A percentile compares a stretch with the other conserved stretches of the same genome.
phyloP scores from a whole-genome alignment of 2,329 filamentous ascomycete species.

The Gnomoniopsis smithogilvyi region DNA sequence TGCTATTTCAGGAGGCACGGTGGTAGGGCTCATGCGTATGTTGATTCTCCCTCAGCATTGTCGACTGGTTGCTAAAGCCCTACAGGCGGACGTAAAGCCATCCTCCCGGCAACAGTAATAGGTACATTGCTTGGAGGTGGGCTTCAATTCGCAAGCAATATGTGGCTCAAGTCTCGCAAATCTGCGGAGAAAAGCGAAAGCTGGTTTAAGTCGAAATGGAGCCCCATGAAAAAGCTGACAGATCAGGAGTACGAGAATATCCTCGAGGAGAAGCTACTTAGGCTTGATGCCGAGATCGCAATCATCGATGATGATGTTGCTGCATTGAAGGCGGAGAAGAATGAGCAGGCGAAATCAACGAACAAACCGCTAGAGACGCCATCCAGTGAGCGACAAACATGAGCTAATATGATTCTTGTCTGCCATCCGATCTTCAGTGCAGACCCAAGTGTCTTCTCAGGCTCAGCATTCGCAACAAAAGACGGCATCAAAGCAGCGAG shows the following conservation, averaged over 20 bases:
- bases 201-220: conserved; percentile 64
- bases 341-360: not conserved
- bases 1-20: conserved; percentile 58
- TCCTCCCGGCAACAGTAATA: conserved; percentile 48
- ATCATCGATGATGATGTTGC: conserved; percentile 74
- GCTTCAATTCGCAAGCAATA: conserved; percentile 27
- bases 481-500: too few relatives aligned
- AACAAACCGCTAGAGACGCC: not conserved
- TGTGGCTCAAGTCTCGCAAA: not conserved
- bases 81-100: conserved; percentile 49
- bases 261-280: conserved; percentile 67
- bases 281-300: conserved; percentile 72
- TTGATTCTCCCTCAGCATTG: conserved; percentile 8
- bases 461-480: too few relatives aligned
- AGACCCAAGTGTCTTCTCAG: too few relatives aligned
- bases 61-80: not conserved
- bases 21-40: conserved; percentile 54
- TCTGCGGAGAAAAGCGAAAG: conserved; percentile 6
- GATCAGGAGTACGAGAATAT: conserved; percentile 71
- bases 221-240: conserved; percentile 64
- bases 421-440: too few relatives aligned
- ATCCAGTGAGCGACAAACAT: not conserved
- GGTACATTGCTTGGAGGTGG: conserved; percentile 38
- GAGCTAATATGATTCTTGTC: not conserved
- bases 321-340: conserved; percentile 26